Evolutionary conservation across 192 early-diverging fungal species (phyloP).

Genomic region (Chytriomyces confervae): DNA sequence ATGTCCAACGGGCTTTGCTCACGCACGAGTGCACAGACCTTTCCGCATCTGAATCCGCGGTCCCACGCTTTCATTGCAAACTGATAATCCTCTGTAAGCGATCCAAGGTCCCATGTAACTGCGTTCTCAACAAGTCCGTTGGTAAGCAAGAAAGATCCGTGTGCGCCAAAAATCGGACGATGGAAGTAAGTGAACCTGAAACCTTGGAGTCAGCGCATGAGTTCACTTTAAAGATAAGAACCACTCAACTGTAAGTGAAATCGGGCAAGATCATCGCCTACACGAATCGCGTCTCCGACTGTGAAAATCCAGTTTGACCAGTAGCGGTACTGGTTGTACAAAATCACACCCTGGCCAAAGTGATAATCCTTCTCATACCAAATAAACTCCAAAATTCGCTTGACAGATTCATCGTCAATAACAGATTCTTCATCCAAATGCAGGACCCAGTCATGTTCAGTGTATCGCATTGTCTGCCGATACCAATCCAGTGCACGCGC

Average conservation of each 20-base stretch:
- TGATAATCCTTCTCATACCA: constrained; percentile 62
- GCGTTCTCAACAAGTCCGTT: constrained; percentile 63
- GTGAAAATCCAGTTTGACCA: constrained; percentile 65
- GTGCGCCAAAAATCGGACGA: constrained; percentile 59
- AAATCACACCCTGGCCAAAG: constrained; percentile 62
- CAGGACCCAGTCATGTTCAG: constrained; percentile 65
- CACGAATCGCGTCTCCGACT: constrained; percentile 63
- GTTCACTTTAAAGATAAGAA: neutral
- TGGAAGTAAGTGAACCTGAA: constrained; percentile 60
- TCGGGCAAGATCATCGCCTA: constrained; percentile 61
- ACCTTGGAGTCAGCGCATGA: neutral
- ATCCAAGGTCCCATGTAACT: constrained; percentile 61
- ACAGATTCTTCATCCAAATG: constrained; percentile 66
- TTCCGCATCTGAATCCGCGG: constrained; percentile 59
- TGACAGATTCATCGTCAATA: constrained; percentile 63
- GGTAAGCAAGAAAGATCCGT: constrained; percentile 61
- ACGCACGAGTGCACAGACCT: constrained; percentile 57
- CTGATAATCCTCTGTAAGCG: constrained; percentile 62
- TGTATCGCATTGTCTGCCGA: constrained; percentile 59
- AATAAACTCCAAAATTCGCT: constrained; percentile 59
- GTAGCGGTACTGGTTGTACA: constrained; percentile 66
- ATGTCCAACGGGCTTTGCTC: constrained; percentile 60
- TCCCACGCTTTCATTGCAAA: constrained; percentile 60
- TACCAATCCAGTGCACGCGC: constrained; percentile 68
- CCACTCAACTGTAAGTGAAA: constrained; percentile 60